Percentiles rank a stretch among this genome's conserved stretches.
Conservation (phyloP, 2,329 filamentous ascomycete species). For the Nigrospora osmanthi region DNA sequence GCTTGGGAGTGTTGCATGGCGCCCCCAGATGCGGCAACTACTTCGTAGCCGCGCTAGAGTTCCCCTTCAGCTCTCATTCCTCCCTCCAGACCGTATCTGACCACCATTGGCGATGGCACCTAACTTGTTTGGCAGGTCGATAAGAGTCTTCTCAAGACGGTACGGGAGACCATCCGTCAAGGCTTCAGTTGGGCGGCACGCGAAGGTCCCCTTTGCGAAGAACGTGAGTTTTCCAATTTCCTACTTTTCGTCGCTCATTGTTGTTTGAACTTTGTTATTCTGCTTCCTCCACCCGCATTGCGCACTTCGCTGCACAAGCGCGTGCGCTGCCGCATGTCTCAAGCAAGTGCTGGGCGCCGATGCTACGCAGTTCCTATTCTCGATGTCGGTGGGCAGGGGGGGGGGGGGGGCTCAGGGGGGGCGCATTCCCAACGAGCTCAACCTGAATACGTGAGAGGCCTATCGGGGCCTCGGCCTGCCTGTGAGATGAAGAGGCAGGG, state of each 20-base stretch:
- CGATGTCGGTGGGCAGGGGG: not conserved
- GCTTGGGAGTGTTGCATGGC: conserved; percentile 1
- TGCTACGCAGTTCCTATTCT: not conserved
- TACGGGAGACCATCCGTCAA: conserved; percentile 88
- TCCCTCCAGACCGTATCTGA: too few species aligned
- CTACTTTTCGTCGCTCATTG: not conserved
- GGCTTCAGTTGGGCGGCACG: conserved; percentile 95
- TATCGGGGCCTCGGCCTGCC: not conserved
- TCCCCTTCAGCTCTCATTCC: too few species aligned
- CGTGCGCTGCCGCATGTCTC: too few species aligned
- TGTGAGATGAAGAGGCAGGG: not conserved
- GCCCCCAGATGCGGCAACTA: conserved; percentile 4
- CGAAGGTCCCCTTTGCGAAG: conserved; percentile 95
- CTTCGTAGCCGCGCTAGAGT: not conserved
- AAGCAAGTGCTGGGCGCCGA: not conserved
- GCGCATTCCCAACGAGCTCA: too few species aligned
- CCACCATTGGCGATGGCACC: conserved; percentile 1
- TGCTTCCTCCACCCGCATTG: too few species aligned
- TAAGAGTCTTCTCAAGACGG: conserved; percentile 78
- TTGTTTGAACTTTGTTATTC: too few species aligned
- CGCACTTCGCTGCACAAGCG: too few species aligned
- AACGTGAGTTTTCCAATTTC: conserved; percentile 56
- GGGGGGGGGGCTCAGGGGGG: not conserved
- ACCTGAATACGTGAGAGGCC: not conserved
- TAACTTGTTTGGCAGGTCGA: conserved; percentile 55